Conservation (phyloP, 2,329 filamentous ascomycete genomes). For the Alternaria conjuncta region DNA sequence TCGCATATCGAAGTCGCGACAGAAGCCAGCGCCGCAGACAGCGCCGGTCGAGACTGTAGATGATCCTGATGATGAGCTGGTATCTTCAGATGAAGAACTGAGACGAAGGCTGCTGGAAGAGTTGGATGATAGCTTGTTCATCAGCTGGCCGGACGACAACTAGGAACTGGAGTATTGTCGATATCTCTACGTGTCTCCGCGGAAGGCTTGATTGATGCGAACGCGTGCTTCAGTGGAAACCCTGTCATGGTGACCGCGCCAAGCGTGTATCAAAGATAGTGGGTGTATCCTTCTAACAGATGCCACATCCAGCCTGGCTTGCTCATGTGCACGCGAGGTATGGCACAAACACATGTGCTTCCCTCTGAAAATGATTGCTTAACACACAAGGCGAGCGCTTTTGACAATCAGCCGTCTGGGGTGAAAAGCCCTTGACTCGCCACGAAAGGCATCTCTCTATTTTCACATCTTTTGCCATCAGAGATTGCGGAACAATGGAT, state of each 20-base stretch:
- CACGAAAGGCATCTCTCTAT: background rate
- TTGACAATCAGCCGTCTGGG: background rate
- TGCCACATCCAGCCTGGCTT: background rate
- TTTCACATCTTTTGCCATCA: background rate
- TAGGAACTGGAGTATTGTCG: fast-evolving
- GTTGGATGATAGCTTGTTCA: background rate
- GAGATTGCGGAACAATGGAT: background rate
- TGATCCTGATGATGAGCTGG: background rate
- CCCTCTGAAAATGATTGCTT: background rate
- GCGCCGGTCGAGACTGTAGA: background rate
- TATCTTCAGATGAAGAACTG: background rate
- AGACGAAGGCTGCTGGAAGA: background rate
- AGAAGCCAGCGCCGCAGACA: background rate
- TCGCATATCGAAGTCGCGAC: background rate
- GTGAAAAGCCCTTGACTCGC: too few relatives aligned
- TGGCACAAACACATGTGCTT: background rate
- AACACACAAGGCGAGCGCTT: too few relatives aligned
- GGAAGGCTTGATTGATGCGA: too few relatives aligned
- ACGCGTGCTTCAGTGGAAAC: too few relatives aligned
- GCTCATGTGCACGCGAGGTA: background rate
- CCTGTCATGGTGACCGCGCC: too few relatives aligned
- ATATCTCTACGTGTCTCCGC: too few relatives aligned
- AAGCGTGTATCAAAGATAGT: background rate
- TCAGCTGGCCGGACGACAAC: background rate
- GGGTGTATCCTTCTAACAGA: background rate